phyloP scores from a whole-genome alignment of 805 yeast species.

The Spencermartinsiella europaea region DNA sequence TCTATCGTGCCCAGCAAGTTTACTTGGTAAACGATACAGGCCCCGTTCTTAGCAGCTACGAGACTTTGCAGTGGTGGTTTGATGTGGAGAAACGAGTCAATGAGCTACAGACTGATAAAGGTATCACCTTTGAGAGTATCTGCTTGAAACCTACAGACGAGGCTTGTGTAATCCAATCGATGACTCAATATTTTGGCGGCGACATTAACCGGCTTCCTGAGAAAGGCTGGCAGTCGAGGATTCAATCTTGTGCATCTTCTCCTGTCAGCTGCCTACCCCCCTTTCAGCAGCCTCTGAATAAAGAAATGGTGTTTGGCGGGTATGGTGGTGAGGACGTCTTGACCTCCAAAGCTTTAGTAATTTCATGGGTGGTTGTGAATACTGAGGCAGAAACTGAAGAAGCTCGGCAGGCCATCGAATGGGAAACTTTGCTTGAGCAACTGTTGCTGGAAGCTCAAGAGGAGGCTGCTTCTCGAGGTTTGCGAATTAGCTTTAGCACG shows the following conservation, averaged over 20 bases:
- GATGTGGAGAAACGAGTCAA: conserved; percentile 59
- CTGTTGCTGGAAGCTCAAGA: conserved; percentile 42
- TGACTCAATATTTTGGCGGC: conserved; percentile 82
- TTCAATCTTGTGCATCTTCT: conserved; percentile 60
- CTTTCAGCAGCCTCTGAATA: conserved; percentile 84
- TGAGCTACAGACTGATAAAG: conserved; percentile 26
- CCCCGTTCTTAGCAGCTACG: conserved; percentile 58
- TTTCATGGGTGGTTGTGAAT: conserved; percentile 60
- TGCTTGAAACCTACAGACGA: conserved; percentile 80
- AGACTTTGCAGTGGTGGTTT: conserved; percentile 81
- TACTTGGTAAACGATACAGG: conserved; percentile 68
- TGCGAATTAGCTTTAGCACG: conserved; percentile 69
- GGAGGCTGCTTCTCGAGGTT: conserved; percentile 48
- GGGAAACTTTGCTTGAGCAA: conserved; percentile 68
- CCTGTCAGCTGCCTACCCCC: conserved; percentile 89
- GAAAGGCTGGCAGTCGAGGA: conserved; percentile 48
- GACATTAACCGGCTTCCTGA: conserved; percentile 46
- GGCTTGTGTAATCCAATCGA: conserved; percentile 77
- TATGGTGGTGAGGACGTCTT: conserved; percentile 39
- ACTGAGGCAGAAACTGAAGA: conserved; percentile 39
- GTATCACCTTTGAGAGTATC: conserved; percentile 49
- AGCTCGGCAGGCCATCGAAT: conserved; percentile 40
- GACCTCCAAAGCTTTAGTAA: conserved; percentile 64
- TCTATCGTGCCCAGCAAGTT: conserved; percentile 82
- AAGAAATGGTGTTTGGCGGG: conserved; percentile 66